These are phyloP conservation scores for Magnolia kwangsiensis DNA, from an alignment of 164 flowering plant species.

Conservation along the genomic window DNA sequence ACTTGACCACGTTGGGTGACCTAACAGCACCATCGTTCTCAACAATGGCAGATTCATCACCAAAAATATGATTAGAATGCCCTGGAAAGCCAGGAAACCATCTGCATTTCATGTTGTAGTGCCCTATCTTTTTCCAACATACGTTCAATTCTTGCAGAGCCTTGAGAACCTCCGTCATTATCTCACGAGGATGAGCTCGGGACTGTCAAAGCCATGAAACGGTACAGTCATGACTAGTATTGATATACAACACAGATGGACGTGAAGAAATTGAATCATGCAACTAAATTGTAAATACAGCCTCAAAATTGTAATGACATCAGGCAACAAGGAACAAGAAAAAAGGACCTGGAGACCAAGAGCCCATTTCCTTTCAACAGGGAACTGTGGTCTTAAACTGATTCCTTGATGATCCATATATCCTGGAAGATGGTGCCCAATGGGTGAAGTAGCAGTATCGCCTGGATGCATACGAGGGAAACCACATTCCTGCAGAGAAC, in stretches of 20 bases:
- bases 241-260: not conserved
- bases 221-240: not conserved
- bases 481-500: constrained; percentile 39
- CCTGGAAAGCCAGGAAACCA: constrained; percentile 57
- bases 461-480: constrained; percentile 42
- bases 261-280: not conserved
- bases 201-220: constrained; percentile 44
- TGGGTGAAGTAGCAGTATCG: constrained; percentile 39
- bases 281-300: too few species aligned
- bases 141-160: constrained; percentile 78
- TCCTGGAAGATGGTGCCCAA: constrained; percentile 50
- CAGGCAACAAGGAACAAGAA: not conserved
- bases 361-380: constrained; percentile 90
- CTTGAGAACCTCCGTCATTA: constrained; percentile 85
- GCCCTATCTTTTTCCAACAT: constrained; percentile 88
- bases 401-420: constrained; percentile 66
- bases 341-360: constrained; percentile 86
- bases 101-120: constrained; percentile 90
- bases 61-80: constrained; percentile 40
- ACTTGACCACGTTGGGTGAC: constrained; percentile 61
- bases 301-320: not conserved
- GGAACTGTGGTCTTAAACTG: constrained; percentile 52
- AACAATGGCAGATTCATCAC: constrained; percentile 53
- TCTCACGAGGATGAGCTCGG: constrained; percentile 84
- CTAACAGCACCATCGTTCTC: constrained; percentile 45